Evolutionary conservation across 305 asterid genomes (phyloP).

Genomic region (Fraxinus dipetala): DNA sequence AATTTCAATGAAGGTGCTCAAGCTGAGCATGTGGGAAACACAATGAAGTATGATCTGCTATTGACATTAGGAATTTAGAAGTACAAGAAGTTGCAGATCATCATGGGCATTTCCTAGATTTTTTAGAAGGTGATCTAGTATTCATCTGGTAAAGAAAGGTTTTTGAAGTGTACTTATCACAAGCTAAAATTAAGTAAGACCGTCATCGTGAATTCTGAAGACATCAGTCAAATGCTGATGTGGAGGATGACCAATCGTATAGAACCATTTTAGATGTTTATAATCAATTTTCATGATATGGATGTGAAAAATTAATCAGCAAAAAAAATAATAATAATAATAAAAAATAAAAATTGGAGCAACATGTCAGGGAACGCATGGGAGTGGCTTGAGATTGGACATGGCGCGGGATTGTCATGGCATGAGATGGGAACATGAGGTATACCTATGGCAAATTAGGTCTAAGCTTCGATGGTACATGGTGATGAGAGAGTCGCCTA

Average conservation of each 20-base stretch:
- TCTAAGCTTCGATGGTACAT: neutral
- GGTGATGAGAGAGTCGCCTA: neutral
- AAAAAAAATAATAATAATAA: neutral
- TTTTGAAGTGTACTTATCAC: neutral
- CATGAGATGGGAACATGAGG: neutral
- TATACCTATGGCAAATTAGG: neutral
- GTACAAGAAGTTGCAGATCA: neutral
- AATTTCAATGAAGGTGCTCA: neutral
- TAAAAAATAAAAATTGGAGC: neutral
- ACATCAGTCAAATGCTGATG: neutral
- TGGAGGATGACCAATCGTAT: neutral
- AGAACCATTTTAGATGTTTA: neutral
- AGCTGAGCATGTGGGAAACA: neutral
- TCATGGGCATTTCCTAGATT: neutral
- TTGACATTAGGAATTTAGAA: neutral
- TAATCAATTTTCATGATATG: neutral
- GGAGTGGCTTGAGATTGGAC: neutral
- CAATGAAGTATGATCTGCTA: neutral
- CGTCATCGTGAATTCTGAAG: neutral
- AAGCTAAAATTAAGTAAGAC: neutral
- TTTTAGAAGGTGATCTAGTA: neutral
- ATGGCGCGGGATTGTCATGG: neutral
- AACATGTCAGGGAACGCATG: neutral
- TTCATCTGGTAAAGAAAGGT: neutral
- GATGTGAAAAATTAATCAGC: neutral